Evolutionary conservation across 2,329 filamentous ascomycete species (phyloP).

Genomic region (Aspergillus piperis): DNA sequence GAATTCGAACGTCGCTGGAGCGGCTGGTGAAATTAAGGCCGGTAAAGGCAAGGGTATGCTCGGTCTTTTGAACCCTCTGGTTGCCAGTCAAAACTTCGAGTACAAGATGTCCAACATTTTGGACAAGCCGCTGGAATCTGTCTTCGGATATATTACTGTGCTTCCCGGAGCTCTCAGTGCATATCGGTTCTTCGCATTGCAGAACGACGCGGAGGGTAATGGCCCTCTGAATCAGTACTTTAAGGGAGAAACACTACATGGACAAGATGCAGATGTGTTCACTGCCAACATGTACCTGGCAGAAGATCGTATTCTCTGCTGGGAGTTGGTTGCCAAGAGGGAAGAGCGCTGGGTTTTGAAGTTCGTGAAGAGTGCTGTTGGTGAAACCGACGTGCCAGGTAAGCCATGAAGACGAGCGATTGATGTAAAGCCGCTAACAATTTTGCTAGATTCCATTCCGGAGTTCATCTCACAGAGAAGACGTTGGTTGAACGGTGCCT

Average conservation of each 20-base stretch:
- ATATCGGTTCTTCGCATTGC: slow-evolving; percentile 91
- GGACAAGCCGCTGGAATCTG: slow-evolving; percentile 94
- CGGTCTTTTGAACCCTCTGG: slow-evolving; percentile 87
- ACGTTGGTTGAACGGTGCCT: slow-evolving; percentile 97
- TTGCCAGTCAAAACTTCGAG: slow-evolving; percentile 97
- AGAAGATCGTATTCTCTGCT: slow-evolving; percentile 97
- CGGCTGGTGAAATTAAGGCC: slow-evolving; percentile 95
- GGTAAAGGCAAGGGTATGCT: slow-evolving; percentile 85
- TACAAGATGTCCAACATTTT: slow-evolving; percentile 99
- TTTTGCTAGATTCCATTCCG: slow-evolving; percentile 73
- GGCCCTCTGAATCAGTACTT: slow-evolving; percentile 97
- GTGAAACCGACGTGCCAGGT: slow-evolving; percentile 97
- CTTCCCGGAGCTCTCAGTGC: slow-evolving; percentile 91
- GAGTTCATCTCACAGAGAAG: slow-evolving; percentile 97
- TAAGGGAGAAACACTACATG: slow-evolving; percentile 96
- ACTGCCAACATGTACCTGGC: slow-evolving; percentile 99
- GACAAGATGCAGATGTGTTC: slow-evolving; percentile 94
- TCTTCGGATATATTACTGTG: slow-evolving; percentile 98
- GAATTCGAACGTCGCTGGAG: slow-evolving; percentile 94
- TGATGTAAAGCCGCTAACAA: slow-evolving; percentile 2
- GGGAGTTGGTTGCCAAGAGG: slow-evolving; percentile 93
- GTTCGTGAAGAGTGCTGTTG: slow-evolving; percentile 94
- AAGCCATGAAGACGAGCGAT: slow-evolving; percentile 23
- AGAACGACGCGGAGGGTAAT: slow-evolving; percentile 94
- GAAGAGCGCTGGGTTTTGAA: slow-evolving; percentile 96